phyloP scores from a whole-genome alignment of 345 rosid species.

The Punica granatum region DNA sequence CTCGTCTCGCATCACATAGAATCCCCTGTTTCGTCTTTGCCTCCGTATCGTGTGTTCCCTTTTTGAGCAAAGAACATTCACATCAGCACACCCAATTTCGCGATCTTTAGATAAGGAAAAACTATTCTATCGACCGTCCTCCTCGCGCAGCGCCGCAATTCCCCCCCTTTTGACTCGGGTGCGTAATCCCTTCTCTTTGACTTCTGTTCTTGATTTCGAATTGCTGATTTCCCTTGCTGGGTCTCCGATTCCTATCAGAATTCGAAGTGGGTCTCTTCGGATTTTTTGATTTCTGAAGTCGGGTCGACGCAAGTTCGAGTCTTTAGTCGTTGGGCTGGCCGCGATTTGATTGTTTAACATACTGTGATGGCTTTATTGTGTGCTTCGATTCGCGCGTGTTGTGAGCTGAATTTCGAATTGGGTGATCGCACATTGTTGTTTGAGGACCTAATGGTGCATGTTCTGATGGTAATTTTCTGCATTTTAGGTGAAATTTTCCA shows the following conservation, averaged over 20 bases:
- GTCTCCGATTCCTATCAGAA: not conserved
- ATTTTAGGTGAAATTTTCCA: constrained; percentile 1
- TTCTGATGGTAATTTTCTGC: not conserved
- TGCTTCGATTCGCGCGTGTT: not conserved
- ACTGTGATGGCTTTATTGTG: not conserved
- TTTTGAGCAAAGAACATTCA: not conserved
- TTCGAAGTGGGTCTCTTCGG: not conserved
- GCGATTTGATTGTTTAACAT: not conserved
- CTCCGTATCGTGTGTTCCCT: not conserved
- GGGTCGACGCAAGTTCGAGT: not conserved
- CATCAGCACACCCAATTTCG: not conserved
- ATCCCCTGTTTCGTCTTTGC: constrained; percentile 4
- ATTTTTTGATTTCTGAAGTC: not conserved
- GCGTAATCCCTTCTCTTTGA: not conserved
- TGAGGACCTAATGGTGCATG: not conserved
- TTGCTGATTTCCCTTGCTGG: not conserved
- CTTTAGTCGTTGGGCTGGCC: not conserved
- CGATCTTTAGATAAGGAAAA: not conserved
- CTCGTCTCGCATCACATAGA: not conserved
- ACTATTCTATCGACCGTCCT: not conserved
- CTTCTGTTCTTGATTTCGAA: not conserved
- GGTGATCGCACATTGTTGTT: not conserved
- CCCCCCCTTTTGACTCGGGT: not conserved
- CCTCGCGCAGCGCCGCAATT: not conserved
- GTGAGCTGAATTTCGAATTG: not conserved